These are phyloP conservation scores for Elsinoe australis DNA, from an alignment of 2,329 filamentous ascomycete genomes.

Conservation along the genomic window DNA sequence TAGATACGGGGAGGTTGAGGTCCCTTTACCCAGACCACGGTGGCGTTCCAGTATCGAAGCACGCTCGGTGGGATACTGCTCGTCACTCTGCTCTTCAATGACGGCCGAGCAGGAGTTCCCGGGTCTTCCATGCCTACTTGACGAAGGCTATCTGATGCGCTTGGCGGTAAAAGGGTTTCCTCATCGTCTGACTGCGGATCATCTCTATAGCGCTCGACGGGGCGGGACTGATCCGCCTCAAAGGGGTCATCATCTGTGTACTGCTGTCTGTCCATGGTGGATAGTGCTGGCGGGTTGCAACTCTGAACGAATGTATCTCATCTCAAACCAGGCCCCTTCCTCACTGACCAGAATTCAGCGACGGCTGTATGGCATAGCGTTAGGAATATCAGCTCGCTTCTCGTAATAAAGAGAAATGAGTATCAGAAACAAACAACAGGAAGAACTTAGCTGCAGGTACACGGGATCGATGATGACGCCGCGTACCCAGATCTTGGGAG, in stretches of 20 bases:
- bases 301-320: too few species aligned
- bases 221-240: slow-evolving; percentile 19
- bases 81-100: slow-evolving; percentile 24
- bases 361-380: too few species aligned
- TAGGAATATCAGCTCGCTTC: too few species aligned
- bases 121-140: slow-evolving; percentile 17
- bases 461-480: slow-evolving; percentile 1
- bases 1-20: slow-evolving; percentile 43
- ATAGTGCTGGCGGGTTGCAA: neutral
- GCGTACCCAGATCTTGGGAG: neutral
- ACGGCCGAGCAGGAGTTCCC: slow-evolving; percentile 16
- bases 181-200: slow-evolving; percentile 26
- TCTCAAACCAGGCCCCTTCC: too few species aligned
- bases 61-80: slow-evolving; percentile 25
- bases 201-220: slow-evolving; percentile 27
- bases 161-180: slow-evolving; percentile 23
- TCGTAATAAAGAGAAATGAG: neutral
- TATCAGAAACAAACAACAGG: neutral
- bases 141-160: slow-evolving; percentile 26
- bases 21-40: slow-evolving; percentile 40
- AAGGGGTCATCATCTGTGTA: slow-evolving; percentile 18
- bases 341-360: too few species aligned
- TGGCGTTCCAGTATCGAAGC: slow-evolving; percentile 17
- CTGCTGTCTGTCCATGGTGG: neutral
- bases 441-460: too few species aligned